Percentiles rank a stretch among this genome's conserved stretches.
These are phyloP conservation scores for Globisporangium echinulatum DNA, from an alignment of 352 stramenopile genomes.

Conservation along the genomic window DNA sequence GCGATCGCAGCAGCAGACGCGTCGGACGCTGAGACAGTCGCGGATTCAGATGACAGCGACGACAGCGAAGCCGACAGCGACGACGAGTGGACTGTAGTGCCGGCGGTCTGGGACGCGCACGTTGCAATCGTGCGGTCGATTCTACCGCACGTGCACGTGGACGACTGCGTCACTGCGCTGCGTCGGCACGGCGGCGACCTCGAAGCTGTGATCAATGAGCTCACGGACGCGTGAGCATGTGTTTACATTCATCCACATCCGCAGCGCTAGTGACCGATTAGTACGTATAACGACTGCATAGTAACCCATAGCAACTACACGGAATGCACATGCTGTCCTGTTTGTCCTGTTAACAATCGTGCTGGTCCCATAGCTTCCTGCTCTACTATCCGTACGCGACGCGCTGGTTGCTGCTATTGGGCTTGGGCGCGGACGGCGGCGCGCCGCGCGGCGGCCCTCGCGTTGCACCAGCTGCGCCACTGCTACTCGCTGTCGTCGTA, in stretches of 20 bases:
- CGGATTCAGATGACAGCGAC: neutral
- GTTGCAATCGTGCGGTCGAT: slow-evolving; percentile 45
- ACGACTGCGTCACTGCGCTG: slow-evolving; percentile 40
- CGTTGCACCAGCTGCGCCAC: slow-evolving; percentile 3
- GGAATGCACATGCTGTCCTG: too few relatives aligned
- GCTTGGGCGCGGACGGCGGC: slow-evolving; percentile 13
- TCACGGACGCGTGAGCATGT: slow-evolving; percentile 36
- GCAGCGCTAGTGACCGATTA: neutral
- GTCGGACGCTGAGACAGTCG: slow-evolving; percentile 55
- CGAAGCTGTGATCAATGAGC: slow-evolving; percentile 47
- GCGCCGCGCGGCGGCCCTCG: slow-evolving; percentile 4
- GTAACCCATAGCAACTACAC: too few relatives aligned
- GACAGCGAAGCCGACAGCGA: neutral
- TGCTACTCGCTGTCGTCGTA: slow-evolving; percentile 19
- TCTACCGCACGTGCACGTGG: slow-evolving; percentile 39
- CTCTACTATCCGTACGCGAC: slow-evolving; percentile 5
- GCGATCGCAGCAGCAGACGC: slow-evolving; percentile 20
- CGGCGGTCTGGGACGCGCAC: slow-evolving; percentile 28
- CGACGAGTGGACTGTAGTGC: slow-evolving; percentile 45
- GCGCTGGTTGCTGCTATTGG: neutral
- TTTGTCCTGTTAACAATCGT: too few relatives aligned
- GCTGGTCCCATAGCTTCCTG: too few relatives aligned
- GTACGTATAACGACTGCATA: too few relatives aligned
- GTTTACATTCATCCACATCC: neutral
- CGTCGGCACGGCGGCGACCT: slow-evolving; percentile 50